phyloP scores from a whole-genome alignment of 345 rosid species.

The Boechera retrofracta region DNA sequence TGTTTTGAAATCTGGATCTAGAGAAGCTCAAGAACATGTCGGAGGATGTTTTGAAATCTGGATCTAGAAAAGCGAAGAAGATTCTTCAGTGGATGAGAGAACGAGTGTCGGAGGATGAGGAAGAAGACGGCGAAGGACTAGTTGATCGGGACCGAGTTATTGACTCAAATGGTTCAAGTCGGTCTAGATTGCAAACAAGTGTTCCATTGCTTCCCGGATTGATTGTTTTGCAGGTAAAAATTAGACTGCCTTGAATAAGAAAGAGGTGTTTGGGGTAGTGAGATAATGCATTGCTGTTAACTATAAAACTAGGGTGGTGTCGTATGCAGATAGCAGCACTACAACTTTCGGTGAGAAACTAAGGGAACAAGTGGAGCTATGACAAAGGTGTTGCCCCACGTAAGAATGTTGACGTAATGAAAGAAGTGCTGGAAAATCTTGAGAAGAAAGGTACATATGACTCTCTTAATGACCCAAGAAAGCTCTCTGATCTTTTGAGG shows the following conservation, averaged over 20 bases:
- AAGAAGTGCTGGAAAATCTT: constrained; percentile 62
- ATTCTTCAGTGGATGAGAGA: constrained; percentile 62
- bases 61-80: constrained; percentile 55
- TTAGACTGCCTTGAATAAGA: neutral
- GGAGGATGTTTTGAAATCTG: constrained; percentile 34
- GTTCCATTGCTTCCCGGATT: constrained; percentile 91
- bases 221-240: constrained; percentile 86
- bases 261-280: neutral
- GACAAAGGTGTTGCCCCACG: constrained; percentile 98
- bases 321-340: constrained; percentile 58
- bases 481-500: constrained; percentile 6
- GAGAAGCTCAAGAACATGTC: constrained; percentile 80
- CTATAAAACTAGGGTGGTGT: neutral
- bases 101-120: constrained; percentile 48
- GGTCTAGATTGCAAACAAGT: constrained; percentile 80
- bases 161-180: constrained; percentile 56
- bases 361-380: constrained; percentile 88
- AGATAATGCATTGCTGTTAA: neutral
- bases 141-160: constrained; percentile 57
- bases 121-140: constrained; percentile 43
- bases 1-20: constrained; percentile 64
- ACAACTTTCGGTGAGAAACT: constrained; percentile 88
- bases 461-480: constrained; percentile 16
- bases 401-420: constrained; percentile 96
- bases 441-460: constrained; percentile 56